A percentile compares a stretch with the other conserved stretches of the same genome.
Conservation (phyloP, 345 rosid genomes). For the Eucalyptus pauciflora region DNA sequence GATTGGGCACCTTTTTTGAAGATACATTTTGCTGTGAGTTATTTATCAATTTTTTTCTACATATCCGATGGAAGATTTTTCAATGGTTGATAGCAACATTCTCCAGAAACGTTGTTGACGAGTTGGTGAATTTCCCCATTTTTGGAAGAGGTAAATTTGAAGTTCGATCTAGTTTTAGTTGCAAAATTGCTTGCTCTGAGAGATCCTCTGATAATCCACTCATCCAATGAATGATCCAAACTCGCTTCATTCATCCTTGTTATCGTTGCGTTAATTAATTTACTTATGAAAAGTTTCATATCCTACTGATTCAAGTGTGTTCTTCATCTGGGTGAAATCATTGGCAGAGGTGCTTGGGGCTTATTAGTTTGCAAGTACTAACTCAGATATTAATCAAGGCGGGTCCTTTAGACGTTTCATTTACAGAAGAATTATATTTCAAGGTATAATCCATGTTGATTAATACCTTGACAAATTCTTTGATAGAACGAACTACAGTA, state of each 20-base stretch:
- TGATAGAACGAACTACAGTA: neutral
- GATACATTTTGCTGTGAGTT: neutral
- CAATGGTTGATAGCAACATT: neutral
- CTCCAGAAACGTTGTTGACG: neutral
- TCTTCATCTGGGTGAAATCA: neutral
- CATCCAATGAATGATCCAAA: neutral
- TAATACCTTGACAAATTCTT: neutral
- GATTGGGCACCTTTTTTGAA: neutral
- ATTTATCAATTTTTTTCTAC: neutral
- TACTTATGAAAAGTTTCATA: rapidly evolving
- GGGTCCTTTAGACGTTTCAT: neutral
- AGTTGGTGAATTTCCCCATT: neutral
- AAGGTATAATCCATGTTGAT: neutral
- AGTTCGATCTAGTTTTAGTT: neutral
- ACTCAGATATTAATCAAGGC: neutral
- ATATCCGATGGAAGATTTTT: neutral
- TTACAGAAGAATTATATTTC: too few species aligned
- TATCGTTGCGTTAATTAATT: neutral
- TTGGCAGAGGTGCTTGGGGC: neutral
- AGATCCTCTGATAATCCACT: rapidly evolving
- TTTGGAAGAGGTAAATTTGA: neutral
- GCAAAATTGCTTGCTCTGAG: neutral
- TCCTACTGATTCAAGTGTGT: neutral
- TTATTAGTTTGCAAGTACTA: neutral
- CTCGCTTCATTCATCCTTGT: neutral